These are phyloP conservation scores for Epichloe typhina DNA, from an alignment of 2,329 filamentous ascomycete species.

Conservation along the genomic window DNA sequence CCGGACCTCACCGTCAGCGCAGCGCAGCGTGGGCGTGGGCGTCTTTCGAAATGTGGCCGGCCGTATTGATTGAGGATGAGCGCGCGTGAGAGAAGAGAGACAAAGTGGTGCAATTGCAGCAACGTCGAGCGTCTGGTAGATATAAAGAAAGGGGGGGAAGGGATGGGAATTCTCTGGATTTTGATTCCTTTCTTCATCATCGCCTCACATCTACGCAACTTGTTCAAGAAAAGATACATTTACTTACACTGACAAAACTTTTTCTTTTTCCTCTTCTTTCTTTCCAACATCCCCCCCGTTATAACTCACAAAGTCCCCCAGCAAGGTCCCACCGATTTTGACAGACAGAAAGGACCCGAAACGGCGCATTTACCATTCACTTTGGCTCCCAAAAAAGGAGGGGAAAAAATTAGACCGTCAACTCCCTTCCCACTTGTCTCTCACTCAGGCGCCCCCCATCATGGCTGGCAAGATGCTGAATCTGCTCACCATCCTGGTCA, in stretches of 20 bases:
- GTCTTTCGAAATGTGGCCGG: background rate
- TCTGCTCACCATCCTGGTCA: background rate
- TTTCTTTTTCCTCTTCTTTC: background rate
- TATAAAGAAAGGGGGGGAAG: background rate
- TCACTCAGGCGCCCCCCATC: background rate
- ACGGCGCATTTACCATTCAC: too few species aligned
- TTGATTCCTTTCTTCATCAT: background rate
- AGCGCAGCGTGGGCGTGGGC: background rate
- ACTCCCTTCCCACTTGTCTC: background rate
- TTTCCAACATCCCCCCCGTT: too few species aligned
- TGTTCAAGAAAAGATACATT: background rate
- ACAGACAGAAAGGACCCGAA: too few species aligned
- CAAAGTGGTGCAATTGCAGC: background rate
- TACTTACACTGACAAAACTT: background rate
- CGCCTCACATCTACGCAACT: background rate
- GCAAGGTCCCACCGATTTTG: too few species aligned
- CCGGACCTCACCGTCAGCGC: background rate
- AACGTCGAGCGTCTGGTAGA: background rate
- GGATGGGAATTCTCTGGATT: background rate
- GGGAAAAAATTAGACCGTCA: too few species aligned
- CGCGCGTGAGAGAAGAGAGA: background rate
- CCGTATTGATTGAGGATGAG: background rate
- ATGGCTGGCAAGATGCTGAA: conserved; percentile 2
- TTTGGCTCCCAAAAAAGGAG: too few species aligned
- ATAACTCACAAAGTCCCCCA: too few species aligned